Conservation (phyloP, 1,284 basidiomycete species). For the Cutaneotrichosporon mucoides region DNA sequence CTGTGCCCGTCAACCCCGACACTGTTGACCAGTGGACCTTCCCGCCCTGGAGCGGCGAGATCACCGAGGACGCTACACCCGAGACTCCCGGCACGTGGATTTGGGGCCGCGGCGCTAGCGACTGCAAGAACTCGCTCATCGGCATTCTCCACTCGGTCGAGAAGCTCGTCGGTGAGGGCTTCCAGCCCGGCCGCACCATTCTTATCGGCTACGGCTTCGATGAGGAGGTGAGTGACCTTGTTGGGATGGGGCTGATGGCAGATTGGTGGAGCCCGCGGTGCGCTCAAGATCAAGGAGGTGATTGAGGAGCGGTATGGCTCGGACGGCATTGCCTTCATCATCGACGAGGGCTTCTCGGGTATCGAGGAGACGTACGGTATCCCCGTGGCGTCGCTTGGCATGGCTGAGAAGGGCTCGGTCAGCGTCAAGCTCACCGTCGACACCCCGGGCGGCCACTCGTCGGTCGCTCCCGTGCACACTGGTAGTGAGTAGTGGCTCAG, state of each 20-base stretch:
- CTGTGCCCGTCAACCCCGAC: constrained; percentile 54
- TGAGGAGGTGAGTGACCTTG: constrained; percentile 32
- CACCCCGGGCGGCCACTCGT: constrained; percentile 46
- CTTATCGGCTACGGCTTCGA: constrained; percentile 55
- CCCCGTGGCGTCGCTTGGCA: constrained; percentile 47
- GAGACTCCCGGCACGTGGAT: constrained; percentile 48
- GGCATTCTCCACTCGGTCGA: constrained; percentile 53
- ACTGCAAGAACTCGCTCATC: constrained; percentile 53
- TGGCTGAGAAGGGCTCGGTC: constrained; percentile 53
- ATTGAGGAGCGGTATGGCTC: constrained; percentile 48
- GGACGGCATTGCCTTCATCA: constrained; percentile 48
- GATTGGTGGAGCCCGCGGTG: constrained; percentile 48
- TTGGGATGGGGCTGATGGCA: too few species aligned
- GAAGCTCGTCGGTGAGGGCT: constrained; percentile 51
- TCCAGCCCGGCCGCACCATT: constrained; percentile 50
- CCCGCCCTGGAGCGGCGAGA: constrained; percentile 53
- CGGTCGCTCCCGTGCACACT: constrained; percentile 46
- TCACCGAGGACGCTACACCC: constrained; percentile 42
- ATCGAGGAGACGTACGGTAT: constrained; percentile 40
- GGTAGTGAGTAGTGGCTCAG: constrained; percentile 35
- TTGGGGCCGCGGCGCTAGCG: constrained; percentile 54
- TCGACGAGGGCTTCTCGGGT: constrained; percentile 53
- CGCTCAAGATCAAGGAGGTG: constrained; percentile 35
- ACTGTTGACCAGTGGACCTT: constrained; percentile 53
- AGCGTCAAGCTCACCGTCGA: constrained; percentile 44